Conservation (phyloP, 1,139 yeast species). For the Suhomyces guaymorum region DNA sequence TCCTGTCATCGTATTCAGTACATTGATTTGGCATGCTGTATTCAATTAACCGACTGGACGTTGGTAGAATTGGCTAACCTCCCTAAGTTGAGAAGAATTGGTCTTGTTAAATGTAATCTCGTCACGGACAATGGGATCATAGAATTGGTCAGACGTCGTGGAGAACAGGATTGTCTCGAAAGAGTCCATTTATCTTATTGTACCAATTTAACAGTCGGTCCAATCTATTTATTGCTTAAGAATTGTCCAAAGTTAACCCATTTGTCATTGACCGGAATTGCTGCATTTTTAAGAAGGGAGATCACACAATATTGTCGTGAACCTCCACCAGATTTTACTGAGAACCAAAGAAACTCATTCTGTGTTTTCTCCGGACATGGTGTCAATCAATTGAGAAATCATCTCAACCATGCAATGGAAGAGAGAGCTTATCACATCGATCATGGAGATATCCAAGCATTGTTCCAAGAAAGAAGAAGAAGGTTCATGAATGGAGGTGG, state of each 20-base stretch:
- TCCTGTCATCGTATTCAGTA: slow-evolving; percentile 85
- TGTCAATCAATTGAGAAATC: slow-evolving; percentile 68
- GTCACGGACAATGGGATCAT: slow-evolving; percentile 86
- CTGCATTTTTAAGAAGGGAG: slow-evolving; percentile 83
- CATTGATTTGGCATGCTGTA: slow-evolving; percentile 93
- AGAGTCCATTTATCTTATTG: slow-evolving; percentile 94
- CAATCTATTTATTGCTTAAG: slow-evolving; percentile 69
- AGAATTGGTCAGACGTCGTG: slow-evolving; percentile 73
- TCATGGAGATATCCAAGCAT: slow-evolving; percentile 39
- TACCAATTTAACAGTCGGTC: slow-evolving; percentile 71
- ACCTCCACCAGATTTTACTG: slow-evolving; percentile 94
- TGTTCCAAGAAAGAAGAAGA: slow-evolving; percentile 37
- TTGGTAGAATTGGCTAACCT: slow-evolving; percentile 74
- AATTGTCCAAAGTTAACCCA: slow-evolving; percentile 88
- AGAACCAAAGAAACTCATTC: slow-evolving; percentile 79
- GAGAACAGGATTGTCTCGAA: slow-evolving; percentile 75
- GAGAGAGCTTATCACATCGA: slow-evolving; percentile 44
- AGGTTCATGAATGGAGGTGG: slow-evolving; percentile 26
- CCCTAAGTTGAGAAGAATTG: slow-evolving; percentile 85
- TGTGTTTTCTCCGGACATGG: slow-evolving; percentile 96
- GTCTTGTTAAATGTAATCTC: slow-evolving; percentile 86
- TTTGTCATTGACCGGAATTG: slow-evolving; percentile 83
- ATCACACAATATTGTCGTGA: slow-evolving; percentile 85
- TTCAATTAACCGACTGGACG: slow-evolving; percentile 83
- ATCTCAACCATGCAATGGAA: slow-evolving; percentile 51